Percentiles rank a stretch among this genome's conserved stretches.
These are phyloP conservation scores for Elongisporangium undulatum DNA, from an alignment of 352 stramenopile genomes.

Conservation along the genomic window DNA sequence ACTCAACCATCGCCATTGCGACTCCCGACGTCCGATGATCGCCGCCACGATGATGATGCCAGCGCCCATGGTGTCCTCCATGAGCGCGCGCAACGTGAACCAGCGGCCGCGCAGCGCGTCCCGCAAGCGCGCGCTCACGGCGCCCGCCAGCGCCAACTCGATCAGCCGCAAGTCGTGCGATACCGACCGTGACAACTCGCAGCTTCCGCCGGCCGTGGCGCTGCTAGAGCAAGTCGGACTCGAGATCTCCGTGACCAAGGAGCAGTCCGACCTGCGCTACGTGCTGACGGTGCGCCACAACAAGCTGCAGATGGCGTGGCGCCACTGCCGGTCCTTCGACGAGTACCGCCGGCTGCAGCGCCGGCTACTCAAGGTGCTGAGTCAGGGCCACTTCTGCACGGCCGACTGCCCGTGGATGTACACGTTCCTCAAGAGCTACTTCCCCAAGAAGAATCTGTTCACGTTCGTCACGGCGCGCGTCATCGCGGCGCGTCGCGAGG, in stretches of 20 bases:
- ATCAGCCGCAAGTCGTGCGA: conserved; percentile 14
- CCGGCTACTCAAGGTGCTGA: conserved; percentile 48
- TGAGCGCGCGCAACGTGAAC: conserved; percentile 15
- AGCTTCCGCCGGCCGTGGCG: conserved; percentile 34
- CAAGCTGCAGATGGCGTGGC: conserved; percentile 31
- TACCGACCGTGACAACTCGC: conserved; percentile 19
- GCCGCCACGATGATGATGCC: conserved; percentile 26
- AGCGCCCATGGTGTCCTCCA: conserved; percentile 18
- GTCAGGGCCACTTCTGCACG: conserved; percentile 71
- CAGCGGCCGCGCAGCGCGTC: conserved; percentile 18
- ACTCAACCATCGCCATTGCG: neutral
- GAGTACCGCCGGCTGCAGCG: conserved; percentile 73
- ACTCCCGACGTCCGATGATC: neutral
- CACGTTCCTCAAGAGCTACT: conserved; percentile 75
- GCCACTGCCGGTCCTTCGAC: conserved; percentile 52
- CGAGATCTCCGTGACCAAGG: conserved; percentile 40
- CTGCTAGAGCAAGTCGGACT: conserved; percentile 51
- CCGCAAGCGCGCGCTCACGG: conserved; percentile 20
- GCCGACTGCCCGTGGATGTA: conserved; percentile 71
- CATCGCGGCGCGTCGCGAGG: conserved; percentile 36
- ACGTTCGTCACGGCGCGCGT: conserved; percentile 34
- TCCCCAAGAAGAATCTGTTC: conserved; percentile 65
- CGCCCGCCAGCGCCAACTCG: conserved; percentile 2
- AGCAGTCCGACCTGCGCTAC: conserved; percentile 55
- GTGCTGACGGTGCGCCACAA: conserved; percentile 43